phyloP scores from a whole-genome alignment of 2,329 filamentous ascomycete species.

The Parascedosporium putredinis region DNA sequence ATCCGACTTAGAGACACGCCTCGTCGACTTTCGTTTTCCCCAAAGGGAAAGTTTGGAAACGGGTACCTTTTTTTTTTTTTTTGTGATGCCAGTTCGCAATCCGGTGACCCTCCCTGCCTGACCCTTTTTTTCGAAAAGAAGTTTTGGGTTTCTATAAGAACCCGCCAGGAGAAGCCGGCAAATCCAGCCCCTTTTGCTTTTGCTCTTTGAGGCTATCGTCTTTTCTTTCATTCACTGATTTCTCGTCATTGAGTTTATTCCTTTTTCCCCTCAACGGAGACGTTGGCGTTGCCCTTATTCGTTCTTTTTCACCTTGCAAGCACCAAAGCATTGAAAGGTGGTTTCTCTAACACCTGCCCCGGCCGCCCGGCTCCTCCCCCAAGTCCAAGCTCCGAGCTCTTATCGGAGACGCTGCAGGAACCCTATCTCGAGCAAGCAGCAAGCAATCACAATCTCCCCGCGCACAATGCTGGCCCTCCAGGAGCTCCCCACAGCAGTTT shows the following conservation, averaged over 20 bases:
- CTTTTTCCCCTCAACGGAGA: conserved; percentile 14
- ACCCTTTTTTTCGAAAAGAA: not conserved
- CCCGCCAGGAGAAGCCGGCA: not conserved
- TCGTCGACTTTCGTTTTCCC: no score
- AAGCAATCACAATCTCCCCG: no score
- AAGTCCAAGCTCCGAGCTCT: not conserved
- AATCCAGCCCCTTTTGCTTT: not conserved
- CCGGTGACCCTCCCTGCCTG: not conserved
- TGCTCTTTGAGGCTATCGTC: conserved; percentile 14
- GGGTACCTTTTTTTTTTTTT: not conserved
- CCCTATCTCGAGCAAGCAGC: not conserved
- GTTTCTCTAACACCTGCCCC: not conserved
- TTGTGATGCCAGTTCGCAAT: not conserved
- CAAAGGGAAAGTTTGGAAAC: conserved; percentile 1
- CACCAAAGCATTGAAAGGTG: not conserved
- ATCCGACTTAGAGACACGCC: no score
- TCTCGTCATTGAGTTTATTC: not conserved
- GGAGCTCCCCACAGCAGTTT: conserved; percentile 49
- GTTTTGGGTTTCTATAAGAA: not conserved
- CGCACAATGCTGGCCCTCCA: conserved; percentile 16
- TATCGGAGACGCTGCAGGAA: not conserved
- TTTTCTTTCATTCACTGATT: conserved; percentile 15
- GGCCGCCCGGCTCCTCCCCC: no score
- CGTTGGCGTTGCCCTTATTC: not conserved
- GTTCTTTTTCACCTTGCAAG: not conserved